Evolutionary conservation across 164 flowering plant species (phyloP).

Genomic region (Chimonanthus salicifolius): DNA sequence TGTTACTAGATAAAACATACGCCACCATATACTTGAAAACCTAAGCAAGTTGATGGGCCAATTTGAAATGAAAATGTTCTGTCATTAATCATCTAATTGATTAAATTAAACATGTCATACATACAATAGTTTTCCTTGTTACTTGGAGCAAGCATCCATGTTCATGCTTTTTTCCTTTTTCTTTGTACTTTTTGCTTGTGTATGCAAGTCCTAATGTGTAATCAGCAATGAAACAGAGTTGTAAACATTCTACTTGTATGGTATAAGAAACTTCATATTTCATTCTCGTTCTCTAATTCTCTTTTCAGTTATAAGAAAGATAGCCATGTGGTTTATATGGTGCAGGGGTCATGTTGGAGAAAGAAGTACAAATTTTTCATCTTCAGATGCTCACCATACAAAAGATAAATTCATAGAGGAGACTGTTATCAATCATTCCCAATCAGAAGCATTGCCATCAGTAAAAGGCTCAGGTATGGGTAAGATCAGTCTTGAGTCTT

Average conservation of each 20-base stretch:
- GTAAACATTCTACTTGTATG: neutral
- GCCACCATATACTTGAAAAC: no score
- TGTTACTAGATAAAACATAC: no score
- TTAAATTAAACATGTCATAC: neutral
- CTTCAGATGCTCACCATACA: conserved; percentile 3
- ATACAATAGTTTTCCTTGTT: neutral
- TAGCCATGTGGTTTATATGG: neutral
- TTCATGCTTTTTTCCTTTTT: no score
- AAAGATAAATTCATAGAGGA: conserved; percentile 31
- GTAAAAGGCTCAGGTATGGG: conserved; percentile 66
- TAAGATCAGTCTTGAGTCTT: conserved; percentile 14
- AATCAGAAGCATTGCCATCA: conserved; percentile 50
- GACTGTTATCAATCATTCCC: conserved; percentile 41
- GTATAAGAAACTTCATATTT: neutral
- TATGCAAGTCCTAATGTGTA: neutral
- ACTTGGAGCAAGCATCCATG: neutral
- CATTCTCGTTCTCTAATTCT: neutral
- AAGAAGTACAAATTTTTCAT: conserved; percentile 1
- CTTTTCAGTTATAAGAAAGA: neutral
- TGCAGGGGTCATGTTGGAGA: conserved; percentile 4
- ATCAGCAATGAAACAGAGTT: neutral
- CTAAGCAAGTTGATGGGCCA: no score
- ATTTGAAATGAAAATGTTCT: no score
- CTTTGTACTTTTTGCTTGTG: no score
- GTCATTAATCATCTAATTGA: no score